These are phyloP conservation scores for Irpex rosettiformis DNA, from an alignment of 1,284 basidiomycete species.

Conservation along the genomic window DNA sequence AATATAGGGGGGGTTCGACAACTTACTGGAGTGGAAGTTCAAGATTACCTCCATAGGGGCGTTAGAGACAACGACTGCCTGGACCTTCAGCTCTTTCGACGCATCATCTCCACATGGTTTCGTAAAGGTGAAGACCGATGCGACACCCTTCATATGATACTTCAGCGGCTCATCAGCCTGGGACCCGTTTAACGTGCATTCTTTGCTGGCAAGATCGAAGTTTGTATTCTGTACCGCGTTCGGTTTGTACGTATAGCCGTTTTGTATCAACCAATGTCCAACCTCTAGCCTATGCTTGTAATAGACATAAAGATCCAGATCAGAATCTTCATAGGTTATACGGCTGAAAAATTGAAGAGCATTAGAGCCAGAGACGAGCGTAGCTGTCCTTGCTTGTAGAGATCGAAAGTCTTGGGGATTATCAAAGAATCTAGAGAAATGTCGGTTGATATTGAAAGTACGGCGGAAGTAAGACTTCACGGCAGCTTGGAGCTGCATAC, in stretches of 20 bases:
- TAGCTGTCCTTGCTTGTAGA: conserved; percentile 40
- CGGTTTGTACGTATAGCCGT: conserved; percentile 22
- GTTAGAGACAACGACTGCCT: conserved; percentile 11
- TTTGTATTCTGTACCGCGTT: conserved; percentile 16
- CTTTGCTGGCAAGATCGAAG: conserved; percentile 10
- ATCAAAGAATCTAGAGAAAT: conserved; percentile 24
- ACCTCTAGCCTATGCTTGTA: conserved; percentile 14
- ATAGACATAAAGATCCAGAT: conserved; percentile 43
- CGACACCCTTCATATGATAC: conserved; percentile 5
- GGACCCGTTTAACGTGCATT: neutral
- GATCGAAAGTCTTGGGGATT: conserved; percentile 37
- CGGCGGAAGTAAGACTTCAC: conserved; percentile 19
- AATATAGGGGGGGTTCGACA: neutral
- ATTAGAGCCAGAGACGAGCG: conserved; percentile 46
- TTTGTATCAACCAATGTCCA: conserved; percentile 19
- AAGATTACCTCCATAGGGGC: conserved; percentile 14
- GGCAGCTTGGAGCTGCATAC: conserved; percentile 15
- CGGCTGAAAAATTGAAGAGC: conserved; percentile 49
- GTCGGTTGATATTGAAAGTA: conserved; percentile 26
- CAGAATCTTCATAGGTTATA: conserved; percentile 38
- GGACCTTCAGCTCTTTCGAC: conserved; percentile 8
- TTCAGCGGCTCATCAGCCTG: neutral
- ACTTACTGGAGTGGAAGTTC: conserved; percentile 17
- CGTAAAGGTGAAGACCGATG: conserved; percentile 11
- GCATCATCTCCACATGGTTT: neutral